Conservation (phyloP, 192 early-diverging fungal genomes). For the Coemansia sp. region DNA sequence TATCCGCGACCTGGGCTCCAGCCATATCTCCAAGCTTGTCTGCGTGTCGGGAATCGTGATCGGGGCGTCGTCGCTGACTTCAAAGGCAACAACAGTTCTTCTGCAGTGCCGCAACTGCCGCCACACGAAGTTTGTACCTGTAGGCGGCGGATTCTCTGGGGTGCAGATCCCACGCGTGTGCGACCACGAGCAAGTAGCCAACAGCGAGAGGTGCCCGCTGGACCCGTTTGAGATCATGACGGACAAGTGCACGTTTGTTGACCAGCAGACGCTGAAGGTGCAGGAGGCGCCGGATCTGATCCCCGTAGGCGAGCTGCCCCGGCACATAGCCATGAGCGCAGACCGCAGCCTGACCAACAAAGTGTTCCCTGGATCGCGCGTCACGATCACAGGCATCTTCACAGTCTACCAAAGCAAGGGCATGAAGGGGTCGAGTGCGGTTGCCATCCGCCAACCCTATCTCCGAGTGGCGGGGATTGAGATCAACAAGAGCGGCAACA, state of each 20-base stretch:
- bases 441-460: conserved; percentile 93
- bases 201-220: conserved; percentile 58
- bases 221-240: conserved; percentile 95
- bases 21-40: conserved; percentile 87
- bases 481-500: conserved; percentile 72
- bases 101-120: conserved; percentile 90
- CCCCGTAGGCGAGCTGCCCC: conserved; percentile 96
- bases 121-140: conserved; percentile 76
- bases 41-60: conserved; percentile 97
- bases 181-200: conserved; percentile 60
- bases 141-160: conserved; percentile 83
- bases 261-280: conserved; percentile 96
- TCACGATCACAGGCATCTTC: conserved; percentile 93
- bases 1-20: conserved; percentile 88
- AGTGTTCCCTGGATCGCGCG: conserved; percentile 93
- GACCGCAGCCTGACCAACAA: conserved; percentile 85
- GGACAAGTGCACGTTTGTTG: conserved; percentile 94
- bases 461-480: conserved; percentile 93
- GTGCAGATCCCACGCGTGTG: conserved; percentile 87
- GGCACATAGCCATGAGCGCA: conserved; percentile 88
- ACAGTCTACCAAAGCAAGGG: conserved; percentile 84
- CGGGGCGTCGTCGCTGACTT: conserved; percentile 81
- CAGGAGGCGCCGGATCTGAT: conserved; percentile 98
- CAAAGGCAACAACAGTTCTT: conserved; percentile 87
- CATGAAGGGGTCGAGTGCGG: conserved; percentile 70